These are phyloP conservation scores for Mycena latifolia DNA, from an alignment of 768 basidiomycete genomes.

Conservation along the genomic window DNA sequence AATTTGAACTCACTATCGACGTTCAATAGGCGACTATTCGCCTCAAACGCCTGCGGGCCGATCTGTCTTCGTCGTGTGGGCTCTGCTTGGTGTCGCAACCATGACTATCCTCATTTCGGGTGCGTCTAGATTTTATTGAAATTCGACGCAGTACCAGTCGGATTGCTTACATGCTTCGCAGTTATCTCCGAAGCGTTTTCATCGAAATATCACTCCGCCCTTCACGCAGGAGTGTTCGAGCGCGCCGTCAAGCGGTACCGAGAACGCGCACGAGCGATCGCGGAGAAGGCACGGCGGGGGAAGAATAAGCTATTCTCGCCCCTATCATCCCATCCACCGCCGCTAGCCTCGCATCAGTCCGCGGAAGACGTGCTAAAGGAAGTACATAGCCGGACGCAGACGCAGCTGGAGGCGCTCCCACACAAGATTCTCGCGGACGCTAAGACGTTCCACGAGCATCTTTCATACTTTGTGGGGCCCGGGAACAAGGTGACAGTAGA, in stretches of 20 bases:
- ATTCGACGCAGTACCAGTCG: neutral
- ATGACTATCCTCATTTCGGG: constrained; percentile 83
- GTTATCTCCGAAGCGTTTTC: constrained; percentile 78
- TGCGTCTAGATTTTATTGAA: constrained; percentile 43
- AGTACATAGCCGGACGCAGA: constrained; percentile 36
- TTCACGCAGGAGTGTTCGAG: constrained; percentile 61
- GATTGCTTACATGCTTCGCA: constrained; percentile 35
- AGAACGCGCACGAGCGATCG: constrained; percentile 23
- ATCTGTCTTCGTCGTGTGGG: constrained; percentile 84
- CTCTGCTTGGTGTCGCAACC: constrained; percentile 78
- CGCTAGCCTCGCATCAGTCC: constrained; percentile 19
- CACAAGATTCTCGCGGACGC: constrained; percentile 46
- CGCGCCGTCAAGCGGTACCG: constrained; percentile 60
- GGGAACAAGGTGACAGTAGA: constrained; percentile 34
- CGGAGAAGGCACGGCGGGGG: constrained; percentile 20
- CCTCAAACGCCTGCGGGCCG: constrained; percentile 78
- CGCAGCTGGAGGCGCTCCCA: constrained; percentile 49
- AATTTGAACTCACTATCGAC: neutral
- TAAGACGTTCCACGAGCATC: constrained; percentile 46
- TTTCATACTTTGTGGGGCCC: constrained; percentile 46
- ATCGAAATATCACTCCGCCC: constrained; percentile 69
- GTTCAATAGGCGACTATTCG: constrained; percentile 63
- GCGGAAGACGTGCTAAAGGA: constrained; percentile 34
- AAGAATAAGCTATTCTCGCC: constrained; percentile 5
- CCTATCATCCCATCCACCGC: neutral